phyloP scores from a whole-genome alignment of 495 filamentous ascomycete species.

The Hypoxylon fragiforme region DNA sequence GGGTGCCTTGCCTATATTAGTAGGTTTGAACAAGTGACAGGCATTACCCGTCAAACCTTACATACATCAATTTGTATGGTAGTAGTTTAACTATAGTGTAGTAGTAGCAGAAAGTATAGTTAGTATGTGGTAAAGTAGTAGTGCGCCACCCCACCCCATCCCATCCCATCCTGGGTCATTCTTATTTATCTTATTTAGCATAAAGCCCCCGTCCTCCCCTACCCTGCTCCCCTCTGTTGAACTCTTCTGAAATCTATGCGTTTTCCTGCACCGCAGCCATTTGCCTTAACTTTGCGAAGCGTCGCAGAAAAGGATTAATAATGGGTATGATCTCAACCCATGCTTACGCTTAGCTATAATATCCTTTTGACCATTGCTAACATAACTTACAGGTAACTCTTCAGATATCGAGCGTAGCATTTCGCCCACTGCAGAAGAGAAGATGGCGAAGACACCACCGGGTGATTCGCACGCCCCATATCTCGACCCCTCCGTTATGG shows the following conservation, averaged over 20 bases:
- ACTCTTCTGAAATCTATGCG: constrained; percentile 14
- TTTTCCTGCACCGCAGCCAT: constrained; percentile 12
- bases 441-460: constrained; percentile 25
- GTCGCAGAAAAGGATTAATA: constrained; percentile 10
- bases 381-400: constrained; percentile 7
- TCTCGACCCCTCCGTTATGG: constrained; percentile 40
- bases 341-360: too few species aligned
- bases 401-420: constrained; percentile 16
- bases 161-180: constrained; percentile 6
- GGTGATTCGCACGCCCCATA: constrained; percentile 34
- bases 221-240: constrained; percentile 12
- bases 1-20: neutral
- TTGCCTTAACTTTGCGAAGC: constrained; percentile 9
- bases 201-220: constrained; percentile 27
- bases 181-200: too few species aligned
- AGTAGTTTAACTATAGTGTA: too few species aligned
- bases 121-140: too few species aligned
- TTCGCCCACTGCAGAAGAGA: constrained; percentile 31
- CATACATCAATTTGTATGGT: neutral
- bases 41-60: constrained; percentile 18
- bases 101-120: too few species aligned
- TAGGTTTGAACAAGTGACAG: constrained; percentile 14
- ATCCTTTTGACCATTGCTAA: neutral
- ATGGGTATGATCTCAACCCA: constrained; percentile 26
- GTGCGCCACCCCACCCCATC: too few species aligned